Conservation (phyloP, 257 asterid genomes). For the Jacaranda copaia region DNA sequence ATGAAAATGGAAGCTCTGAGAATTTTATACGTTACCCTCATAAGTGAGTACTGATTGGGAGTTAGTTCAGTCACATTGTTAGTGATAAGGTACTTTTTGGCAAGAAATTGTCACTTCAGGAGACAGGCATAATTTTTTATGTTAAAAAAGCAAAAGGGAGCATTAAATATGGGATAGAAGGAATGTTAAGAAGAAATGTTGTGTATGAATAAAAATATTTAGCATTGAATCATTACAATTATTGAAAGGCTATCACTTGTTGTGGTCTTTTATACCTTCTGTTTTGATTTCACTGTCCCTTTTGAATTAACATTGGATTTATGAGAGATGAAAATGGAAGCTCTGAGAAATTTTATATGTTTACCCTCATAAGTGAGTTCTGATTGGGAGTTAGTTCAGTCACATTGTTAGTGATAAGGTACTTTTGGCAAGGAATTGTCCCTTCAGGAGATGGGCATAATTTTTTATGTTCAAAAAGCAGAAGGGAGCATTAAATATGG, state of each 20-base stretch:
- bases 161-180: neutral
- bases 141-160: neutral
- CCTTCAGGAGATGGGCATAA: neutral
- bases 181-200: neutral
- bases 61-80: too few relatives aligned
- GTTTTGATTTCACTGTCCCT: neutral
- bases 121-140: neutral
- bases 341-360: neutral
- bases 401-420: too few relatives aligned
- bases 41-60: neutral
- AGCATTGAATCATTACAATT: neutral
- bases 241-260: too few relatives aligned
- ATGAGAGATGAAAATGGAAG: neutral
- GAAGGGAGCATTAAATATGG: neutral
- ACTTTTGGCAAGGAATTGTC: neutral
- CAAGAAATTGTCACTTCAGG: neutral
- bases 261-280: neutral
- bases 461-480: neutral
- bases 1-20: neutral
- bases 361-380: neutral
- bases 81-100: too few relatives aligned
- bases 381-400: too few relatives aligned
- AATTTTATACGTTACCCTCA: neutral
- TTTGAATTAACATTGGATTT: conserved; percentile 3
- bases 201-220: neutral